A percentile compares a stretch with the other conserved stretches of the same genome.
Evolutionary conservation across 139 green algal genomes (phyloP).

Genomic region (Asterochloris sp.): DNA sequence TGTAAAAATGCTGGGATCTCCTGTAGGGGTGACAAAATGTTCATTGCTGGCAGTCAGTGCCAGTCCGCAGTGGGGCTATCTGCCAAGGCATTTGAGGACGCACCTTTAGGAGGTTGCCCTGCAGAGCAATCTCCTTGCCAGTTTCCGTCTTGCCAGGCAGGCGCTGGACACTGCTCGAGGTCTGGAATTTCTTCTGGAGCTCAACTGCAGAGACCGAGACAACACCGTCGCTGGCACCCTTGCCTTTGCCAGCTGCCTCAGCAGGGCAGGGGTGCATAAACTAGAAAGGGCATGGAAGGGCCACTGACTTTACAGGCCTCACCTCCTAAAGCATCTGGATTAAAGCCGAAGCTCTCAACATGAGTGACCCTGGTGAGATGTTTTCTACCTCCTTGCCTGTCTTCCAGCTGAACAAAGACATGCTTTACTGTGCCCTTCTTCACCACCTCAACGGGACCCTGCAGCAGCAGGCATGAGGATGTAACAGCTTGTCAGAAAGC

Average conservation of each 20-base stretch:
- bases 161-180: conserved; percentile 17
- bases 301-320: not conserved
- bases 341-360: conserved; percentile 26
- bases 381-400: conserved; percentile 29
- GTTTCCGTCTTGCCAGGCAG: conserved; percentile 29
- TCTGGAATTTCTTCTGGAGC: conserved; percentile 25
- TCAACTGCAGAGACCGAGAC: not conserved
- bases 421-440: conserved; percentile 17
- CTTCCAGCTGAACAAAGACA: conserved; percentile 22
- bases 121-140: conserved; percentile 30
- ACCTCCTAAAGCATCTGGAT: conserved; percentile 16
- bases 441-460: conserved; percentile 19
- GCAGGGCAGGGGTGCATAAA: not conserved
- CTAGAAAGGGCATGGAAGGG: not conserved
- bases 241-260: not conserved
- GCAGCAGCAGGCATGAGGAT: not conserved
- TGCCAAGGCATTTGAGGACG: not conserved
- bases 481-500: not conserved
- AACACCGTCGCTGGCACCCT: not conserved
- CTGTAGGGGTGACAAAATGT: not conserved
- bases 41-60: not conserved
- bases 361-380: conserved; percentile 23
- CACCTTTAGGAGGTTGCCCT: conserved; percentile 16
- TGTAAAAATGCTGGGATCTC: conserved; percentile 16
- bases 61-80: not conserved